Evolutionary conservation across 106 monocot genomes (phyloP), one percentile per base, ranked within the genome.

Genomic region (Apostasia shenzhenica): DNA sequence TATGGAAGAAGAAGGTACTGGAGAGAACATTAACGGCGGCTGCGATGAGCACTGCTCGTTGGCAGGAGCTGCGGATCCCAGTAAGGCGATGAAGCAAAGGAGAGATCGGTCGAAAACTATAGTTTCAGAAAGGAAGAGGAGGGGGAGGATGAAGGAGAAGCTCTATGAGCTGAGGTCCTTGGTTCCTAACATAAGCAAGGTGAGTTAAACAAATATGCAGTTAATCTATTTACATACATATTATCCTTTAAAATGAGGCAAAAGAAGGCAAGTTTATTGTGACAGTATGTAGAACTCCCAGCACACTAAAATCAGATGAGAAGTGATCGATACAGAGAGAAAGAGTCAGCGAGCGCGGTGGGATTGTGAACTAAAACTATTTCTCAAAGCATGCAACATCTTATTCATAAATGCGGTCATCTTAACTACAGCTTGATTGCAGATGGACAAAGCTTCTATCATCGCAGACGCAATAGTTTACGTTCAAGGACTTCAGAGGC

Each of bases 381-480:
- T 52, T 6, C 10, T 6, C 52, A 52, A 52, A 6, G 10, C 10
- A 52, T 52, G 10, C 10, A 52, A 52, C 52, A 52, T 52, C 52
- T 6, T n/a, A n/a, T n/a, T n/a, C n/a, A 52, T 52, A 52, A 6
- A 52, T 52, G 52, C 10, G 10, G 10, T 6, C 4, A 52, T 52
- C 10, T 52, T 10, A 6, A 10, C 7, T 52, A 26, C 10, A 52
- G 52, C 52, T 52, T 52, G 6, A 14, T 12, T 72, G 62, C 57
- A 93, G 93, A 93, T 93, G 93, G 93, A 93, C 70, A 93, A 93
- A 72, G 79, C 89, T 2, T 89, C 93, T 0, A 89, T 93, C 47
- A 81, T 93, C 4, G 86, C 69, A 1, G 93, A 93, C 26, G 93
- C 93, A 0, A 72, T 89, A 1, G 74, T 70, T 3, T 89, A 89